Evolutionary conservation across 2,329 filamentous ascomycete genomes (phyloP), one percentile per base, ranked within the genome.

Genomic region (Pyricularia pennisetigena): DNA sequence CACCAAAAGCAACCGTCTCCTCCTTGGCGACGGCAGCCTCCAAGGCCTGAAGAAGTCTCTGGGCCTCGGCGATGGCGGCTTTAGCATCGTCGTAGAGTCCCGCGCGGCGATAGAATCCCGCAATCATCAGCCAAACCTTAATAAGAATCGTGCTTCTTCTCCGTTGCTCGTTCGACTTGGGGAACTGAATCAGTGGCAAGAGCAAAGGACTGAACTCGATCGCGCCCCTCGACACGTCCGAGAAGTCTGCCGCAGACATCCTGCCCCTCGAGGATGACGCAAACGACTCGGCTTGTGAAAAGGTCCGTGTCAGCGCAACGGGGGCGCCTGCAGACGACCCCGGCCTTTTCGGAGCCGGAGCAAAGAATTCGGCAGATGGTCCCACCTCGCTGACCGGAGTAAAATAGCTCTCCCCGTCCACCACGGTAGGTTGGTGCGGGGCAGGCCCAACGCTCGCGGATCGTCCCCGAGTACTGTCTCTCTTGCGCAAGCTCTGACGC

Each of bases 61-160:
- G 84, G 1, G 94, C 95, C 81, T 98, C 95, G 12, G 88, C 84
- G 30, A 94, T 86, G 7, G 94, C 93, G 67, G 89, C 91, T 72
- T 86, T 87, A 14, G 91, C 88, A 76, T 98, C 94, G 24, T 94
- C 90, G 68, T 88, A 87, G 81, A 96, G 88, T 9, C 86, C 86
- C 8, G 94, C 92, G 67, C 93, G 87, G 30, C 93, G 87, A 75
- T 98, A 99, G 71, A 98, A 89, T 0, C 90, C 90, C 2, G 93
- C 90, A 70, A 97, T 93, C 75, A 95, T 90, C 9, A 97, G 82
- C 95, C 95, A 99, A 35, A 97, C 88, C 71, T 90, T 90, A 24
- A 93, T 82, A 20, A 99, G 76, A 12, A 88, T 80, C 7, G 80
- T 79, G 35, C 78, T 80, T 63, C 85, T 81, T 67, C 83, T 82